A percentile compares a stretch with the other conserved stretches of the same genome.
Evolutionary conservation across 257 asterid species (phyloP).

Genomic region (Nicotiana obtusifolia): DNA sequence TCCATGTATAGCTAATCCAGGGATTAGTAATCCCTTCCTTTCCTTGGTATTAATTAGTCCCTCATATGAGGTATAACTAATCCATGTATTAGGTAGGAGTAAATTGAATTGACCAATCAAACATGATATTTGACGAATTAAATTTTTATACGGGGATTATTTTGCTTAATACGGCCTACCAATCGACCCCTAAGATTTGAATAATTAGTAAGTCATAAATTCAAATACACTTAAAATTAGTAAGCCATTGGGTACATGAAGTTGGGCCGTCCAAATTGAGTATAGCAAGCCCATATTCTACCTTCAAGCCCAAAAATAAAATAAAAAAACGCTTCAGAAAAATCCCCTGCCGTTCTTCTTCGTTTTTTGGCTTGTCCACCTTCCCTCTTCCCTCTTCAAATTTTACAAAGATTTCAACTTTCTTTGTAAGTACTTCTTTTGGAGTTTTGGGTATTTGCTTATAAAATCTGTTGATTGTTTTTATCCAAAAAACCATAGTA

Average conservation of each 20-base stretch:
- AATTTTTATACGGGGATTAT: too few relatives aligned
- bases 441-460: neutral
- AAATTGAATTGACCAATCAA: too few relatives aligned
- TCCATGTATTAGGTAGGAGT: too few relatives aligned
- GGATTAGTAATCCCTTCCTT: too few relatives aligned
- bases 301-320: neutral
- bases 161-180: too few relatives aligned
- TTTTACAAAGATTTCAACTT: neutral
- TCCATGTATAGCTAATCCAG: too few relatives aligned
- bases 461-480: neutral
- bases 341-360: conserved; percentile 5
- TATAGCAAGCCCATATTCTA: neutral
- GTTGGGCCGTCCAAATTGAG: neutral
- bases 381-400: neutral
- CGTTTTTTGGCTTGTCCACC: neutral
- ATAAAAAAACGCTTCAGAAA: neutral
- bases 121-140: too few relatives aligned
- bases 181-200: too few relatives aligned
- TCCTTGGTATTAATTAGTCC: too few relatives aligned
- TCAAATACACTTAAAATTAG: neutral
- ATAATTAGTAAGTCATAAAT: neutral
- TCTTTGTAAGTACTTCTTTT: neutral
- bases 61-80: too few relatives aligned
- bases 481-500: neutral
- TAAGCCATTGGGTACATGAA: neutral